Percentiles rank a stretch among this genome's conserved stretches.
Conservation (phyloP, 495 filamentous ascomycete species). For the Podospora fimiseda region DNA sequence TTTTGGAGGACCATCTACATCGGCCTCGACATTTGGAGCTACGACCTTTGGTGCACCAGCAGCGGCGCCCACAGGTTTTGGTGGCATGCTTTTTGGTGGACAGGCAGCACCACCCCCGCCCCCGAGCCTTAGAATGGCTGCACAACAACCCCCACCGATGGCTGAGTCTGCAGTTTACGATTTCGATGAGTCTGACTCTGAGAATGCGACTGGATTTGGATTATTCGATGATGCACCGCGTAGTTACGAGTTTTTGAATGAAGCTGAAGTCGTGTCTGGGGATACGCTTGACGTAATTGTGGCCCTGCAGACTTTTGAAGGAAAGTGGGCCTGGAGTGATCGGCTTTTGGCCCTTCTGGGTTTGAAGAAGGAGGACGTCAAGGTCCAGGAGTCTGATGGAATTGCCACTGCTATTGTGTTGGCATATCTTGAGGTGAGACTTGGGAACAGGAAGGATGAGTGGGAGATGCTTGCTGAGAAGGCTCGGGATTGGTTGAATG, state of each 20-base stretch:
- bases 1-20: too few species aligned
- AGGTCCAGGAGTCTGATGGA: constrained; percentile 4
- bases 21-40: too few species aligned
- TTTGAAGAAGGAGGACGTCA: background rate
- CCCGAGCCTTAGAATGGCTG: too few species aligned
- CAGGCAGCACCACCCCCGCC: too few species aligned
- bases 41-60: constrained; percentile 9
- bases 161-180: too few species aligned
- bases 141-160: too few species aligned
- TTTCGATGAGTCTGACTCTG: too few species aligned
- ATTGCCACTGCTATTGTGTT: constrained; percentile 47
- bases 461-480: constrained; percentile 54
- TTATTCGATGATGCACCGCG: too few species aligned
- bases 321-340: constrained; percentile 34
- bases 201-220: too few species aligned
- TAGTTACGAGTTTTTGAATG: too few species aligned
- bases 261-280: background rate
- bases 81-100: too few species aligned
- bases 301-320: constrained; percentile 44
- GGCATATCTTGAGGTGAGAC: constrained; percentile 39
- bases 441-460: constrained; percentile 34
- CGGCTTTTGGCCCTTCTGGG: constrained; percentile 5
- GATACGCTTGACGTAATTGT: constrained; percentile 30
- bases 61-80: too few species aligned
- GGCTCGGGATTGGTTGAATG: constrained; percentile 37